Percentiles rank a stretch among this genome's conserved stretches.
Conservation (phyloP, 495 filamentous ascomycete genomes). For the Hyaloscypha bicolor region DNA sequence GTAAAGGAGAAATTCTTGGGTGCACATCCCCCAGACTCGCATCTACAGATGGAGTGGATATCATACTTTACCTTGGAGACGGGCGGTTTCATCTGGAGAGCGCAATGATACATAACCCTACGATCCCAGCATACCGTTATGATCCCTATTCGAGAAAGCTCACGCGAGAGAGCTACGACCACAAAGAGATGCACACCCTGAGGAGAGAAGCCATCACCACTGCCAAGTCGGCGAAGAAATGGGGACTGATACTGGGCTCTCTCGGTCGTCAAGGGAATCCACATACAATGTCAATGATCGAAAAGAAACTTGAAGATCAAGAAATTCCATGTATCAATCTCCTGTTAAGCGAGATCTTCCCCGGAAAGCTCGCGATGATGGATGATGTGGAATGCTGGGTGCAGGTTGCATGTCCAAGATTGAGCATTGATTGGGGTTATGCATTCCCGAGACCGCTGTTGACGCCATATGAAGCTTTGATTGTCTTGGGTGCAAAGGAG, state of each 20-base stretch:
- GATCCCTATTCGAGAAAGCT: slow-evolving; percentile 94
- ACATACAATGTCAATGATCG: slow-evolving; percentile 85
- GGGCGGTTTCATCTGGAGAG: slow-evolving; percentile 96
- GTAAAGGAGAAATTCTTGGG: slow-evolving; percentile 91
- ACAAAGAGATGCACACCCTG: slow-evolving; percentile 83
- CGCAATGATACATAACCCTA: slow-evolving; percentile 97
- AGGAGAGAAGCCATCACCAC: slow-evolving; percentile 74
- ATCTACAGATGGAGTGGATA: slow-evolving; percentile 59
- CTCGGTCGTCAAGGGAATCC: slow-evolving; percentile 95
- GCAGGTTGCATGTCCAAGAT: slow-evolving; percentile 89
- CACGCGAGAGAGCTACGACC: slow-evolving; percentile 86
- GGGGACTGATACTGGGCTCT: slow-evolving; percentile 92
- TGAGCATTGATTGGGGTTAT: slow-evolving; percentile 99
- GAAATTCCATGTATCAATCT: slow-evolving; percentile 81
- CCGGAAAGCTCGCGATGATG: slow-evolving; percentile 92
- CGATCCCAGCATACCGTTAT: slow-evolving; percentile 89
- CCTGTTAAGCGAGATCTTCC: slow-evolving; percentile 91
- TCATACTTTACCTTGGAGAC: slow-evolving; percentile 92
- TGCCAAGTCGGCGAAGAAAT: slow-evolving; percentile 77
- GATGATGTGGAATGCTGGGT: slow-evolving; percentile 94
- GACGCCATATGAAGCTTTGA: slow-evolving; percentile 92
- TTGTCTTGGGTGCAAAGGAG: slow-evolving; percentile 76
- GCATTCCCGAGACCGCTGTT: slow-evolving; percentile 86
- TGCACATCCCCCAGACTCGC: slow-evolving; percentile 85
- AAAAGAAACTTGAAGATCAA: slow-evolving; percentile 65